Percentiles rank a stretch among this genome's conserved stretches.
phyloP scores from a whole-genome alignment of 106 monocot species.

The Platanthera zijinensis region DNA sequence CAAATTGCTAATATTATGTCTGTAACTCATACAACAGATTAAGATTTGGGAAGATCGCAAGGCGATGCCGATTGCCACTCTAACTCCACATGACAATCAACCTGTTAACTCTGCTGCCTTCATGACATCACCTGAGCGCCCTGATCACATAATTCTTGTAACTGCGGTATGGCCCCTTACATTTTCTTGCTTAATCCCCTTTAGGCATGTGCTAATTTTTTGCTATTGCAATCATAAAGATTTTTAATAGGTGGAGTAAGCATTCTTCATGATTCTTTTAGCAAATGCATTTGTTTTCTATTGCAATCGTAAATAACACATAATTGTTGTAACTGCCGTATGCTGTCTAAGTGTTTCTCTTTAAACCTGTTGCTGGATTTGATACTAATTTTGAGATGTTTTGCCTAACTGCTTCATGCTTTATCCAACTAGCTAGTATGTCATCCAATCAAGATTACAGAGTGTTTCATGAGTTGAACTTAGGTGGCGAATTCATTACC shows the following conservation, averaged over 20 bases:
- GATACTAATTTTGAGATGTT: no score
- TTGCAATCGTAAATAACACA: no score
- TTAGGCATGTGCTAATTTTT: not conserved
- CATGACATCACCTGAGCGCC: conserved; percentile 72
- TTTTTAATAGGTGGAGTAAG: not conserved
- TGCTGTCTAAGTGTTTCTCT: not conserved
- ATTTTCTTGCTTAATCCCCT: not conserved
- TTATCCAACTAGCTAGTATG: not conserved
- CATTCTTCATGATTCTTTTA: not conserved
- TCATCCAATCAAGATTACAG: not conserved
- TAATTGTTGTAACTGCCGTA: no score
- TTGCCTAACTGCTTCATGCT: not conserved
- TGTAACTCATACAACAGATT: conserved; percentile 36
- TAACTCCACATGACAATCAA: conserved; percentile 87
- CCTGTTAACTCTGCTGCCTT: conserved; percentile 85
- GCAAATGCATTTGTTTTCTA: no score
- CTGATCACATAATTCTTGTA: conserved; percentile 88
- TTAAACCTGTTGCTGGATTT: no score
- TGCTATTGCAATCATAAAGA: not conserved
- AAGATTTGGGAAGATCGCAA: conserved; percentile 98
- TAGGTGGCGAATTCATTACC: not conserved
- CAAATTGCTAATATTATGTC: not conserved
- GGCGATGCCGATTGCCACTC: conserved; percentile 32
- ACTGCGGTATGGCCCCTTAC: conserved; percentile 60
- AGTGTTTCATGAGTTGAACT: not conserved